Conservation (phyloP, 2,329 filamentous ascomycete genomes). For the Coniella vitis region DNA sequence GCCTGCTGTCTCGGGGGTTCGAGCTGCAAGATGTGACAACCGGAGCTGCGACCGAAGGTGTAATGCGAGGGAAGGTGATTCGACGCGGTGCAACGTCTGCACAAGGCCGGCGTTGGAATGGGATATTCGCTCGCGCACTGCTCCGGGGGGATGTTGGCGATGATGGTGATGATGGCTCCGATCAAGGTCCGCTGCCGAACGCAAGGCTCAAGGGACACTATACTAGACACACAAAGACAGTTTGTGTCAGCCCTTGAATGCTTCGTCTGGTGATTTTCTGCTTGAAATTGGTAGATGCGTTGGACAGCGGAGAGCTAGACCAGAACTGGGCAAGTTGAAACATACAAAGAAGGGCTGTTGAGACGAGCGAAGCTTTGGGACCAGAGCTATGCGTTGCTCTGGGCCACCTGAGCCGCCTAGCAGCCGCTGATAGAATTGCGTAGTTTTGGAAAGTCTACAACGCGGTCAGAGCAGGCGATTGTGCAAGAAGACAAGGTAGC, state of each 20-base stretch:
- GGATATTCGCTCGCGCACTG: neutral
- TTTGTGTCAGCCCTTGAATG: slow-evolving; percentile 12
- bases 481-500: neutral
- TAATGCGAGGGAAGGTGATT: neutral
- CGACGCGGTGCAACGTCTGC: slow-evolving; percentile 4
- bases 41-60: slow-evolving; percentile 3
- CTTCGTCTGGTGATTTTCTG: neutral
- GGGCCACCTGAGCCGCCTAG: neutral
- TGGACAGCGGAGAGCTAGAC: slow-evolving; percentile 5
- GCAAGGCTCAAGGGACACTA: neutral
- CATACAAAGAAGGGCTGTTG: slow-evolving; percentile 13
- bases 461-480: too few species aligned
- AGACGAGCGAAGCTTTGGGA: slow-evolving; percentile 3
- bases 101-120: neutral
- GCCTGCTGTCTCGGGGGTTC: neutral
- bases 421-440: neutral
- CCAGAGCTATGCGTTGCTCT: slow-evolving; percentile 4
- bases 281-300: neutral
- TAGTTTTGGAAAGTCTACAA: neutral
- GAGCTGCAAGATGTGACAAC: neutral
- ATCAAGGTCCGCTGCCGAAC: neutral
- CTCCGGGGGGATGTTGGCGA: neutral
- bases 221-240: neutral
- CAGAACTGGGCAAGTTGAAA: slow-evolving; percentile 10
- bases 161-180: too few species aligned